These are phyloP conservation scores for Sonneratia alba DNA, from an alignment of 345 rosid species.

Conservation along the genomic window DNA sequence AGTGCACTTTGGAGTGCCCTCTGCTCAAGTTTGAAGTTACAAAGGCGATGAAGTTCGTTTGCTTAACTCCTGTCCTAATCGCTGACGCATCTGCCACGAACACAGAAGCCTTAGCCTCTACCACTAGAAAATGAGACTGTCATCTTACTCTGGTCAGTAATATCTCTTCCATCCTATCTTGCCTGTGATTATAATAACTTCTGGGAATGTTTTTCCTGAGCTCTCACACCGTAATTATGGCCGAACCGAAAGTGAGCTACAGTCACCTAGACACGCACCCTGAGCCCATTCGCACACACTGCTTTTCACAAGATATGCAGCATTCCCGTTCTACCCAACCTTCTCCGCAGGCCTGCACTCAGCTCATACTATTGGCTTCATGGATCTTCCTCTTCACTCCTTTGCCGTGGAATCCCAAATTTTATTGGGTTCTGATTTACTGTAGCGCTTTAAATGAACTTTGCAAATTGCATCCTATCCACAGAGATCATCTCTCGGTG, in stretches of 20 bases:
- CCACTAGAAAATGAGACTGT: not conserved
- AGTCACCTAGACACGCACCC: slow-evolving; percentile 2
- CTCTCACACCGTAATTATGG: not conserved
- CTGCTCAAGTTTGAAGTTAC: too few relatives aligned
- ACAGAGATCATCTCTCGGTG: too few relatives aligned
- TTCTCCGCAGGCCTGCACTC: slow-evolving; percentile 42
- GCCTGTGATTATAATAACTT: not conserved
- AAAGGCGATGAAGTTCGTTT: too few relatives aligned
- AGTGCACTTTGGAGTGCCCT: not conserved
- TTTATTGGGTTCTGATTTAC: not conserved
- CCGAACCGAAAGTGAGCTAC: not conserved
- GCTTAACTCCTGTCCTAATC: too few relatives aligned
- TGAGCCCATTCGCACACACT: not conserved
- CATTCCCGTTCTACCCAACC: slow-evolving; percentile 70
- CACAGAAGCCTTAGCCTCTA: too few relatives aligned
- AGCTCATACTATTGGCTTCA: slow-evolving; percentile 33
- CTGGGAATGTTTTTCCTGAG: not conserved
- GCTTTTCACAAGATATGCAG: slow-evolving; percentile 35
- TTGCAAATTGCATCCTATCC: slow-evolving; percentile 11
- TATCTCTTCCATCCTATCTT: not conserved
- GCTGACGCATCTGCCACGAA: too few relatives aligned
- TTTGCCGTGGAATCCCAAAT: not conserved
- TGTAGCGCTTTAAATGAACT: slow-evolving; percentile 2
- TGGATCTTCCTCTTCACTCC: not conserved
- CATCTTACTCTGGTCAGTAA: not conserved